Evolutionary conservation across 305 asterid genomes (phyloP), one percentile per base, ranked within the genome.

Genomic region (Solanum aculeatissimum): DNA sequence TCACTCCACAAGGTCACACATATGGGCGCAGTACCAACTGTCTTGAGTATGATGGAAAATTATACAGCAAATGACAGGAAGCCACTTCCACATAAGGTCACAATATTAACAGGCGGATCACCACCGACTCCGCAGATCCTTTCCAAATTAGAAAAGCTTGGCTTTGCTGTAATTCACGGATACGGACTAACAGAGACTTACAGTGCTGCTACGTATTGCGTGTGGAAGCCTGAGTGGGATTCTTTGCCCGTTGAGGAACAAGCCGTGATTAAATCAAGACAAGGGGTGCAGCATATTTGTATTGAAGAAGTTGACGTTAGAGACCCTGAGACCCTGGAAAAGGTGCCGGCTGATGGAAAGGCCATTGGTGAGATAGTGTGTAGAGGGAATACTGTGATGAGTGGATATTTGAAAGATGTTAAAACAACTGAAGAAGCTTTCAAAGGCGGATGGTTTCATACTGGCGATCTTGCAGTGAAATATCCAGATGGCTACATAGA

Each of bases 181-280:
- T 84, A 84, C 60, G 86, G 83, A 40, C 70, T 82, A 18, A 85
- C 88, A 18, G 88, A 85, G 7, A 70, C 85, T 21, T 49, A 63
- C 0, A 94, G 93, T 57, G 88, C 88, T 72, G 91, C 91, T 53
- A 94, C 96, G 2, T 86, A 89, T 16, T 95, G 98, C 81, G 35
- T 92, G 60, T 92, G 97, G 97, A 92, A 82, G 84, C 94, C 93
- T 3, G 94, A 93, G 58, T 95, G 98, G 98, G 97, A 95, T 85
- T 86, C 89, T 2, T 81, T 93, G 90, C 91, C 90, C 9, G 83
- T 66, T 0, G 91, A 85, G 1, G 92, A 93, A 72, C 91, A 74
- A 83, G 57, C 85, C 1, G 83, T 69, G 89, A 87, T 88, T 25
- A 93, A 92, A 88, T 89, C 99, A 2, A 82, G 97, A 63, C 98